Evolutionary conservation across 2,329 filamentous ascomycete genomes (phyloP).

Genomic region (Trichoderma breve): DNA sequence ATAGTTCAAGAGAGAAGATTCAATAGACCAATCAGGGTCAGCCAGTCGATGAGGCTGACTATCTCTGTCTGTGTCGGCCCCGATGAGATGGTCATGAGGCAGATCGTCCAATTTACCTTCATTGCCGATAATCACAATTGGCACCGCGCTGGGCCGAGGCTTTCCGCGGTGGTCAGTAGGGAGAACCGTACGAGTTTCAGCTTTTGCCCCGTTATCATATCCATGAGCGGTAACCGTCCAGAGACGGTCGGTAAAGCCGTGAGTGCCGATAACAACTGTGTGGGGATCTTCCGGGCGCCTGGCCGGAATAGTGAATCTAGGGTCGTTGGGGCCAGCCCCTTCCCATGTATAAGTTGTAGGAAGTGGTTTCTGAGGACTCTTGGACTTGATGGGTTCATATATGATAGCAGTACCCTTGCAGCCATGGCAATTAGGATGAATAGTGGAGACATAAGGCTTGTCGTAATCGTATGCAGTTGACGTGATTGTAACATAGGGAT

Average conservation of each 20-base stretch:
- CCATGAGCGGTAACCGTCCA: constrained; percentile 22
- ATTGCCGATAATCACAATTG: constrained; percentile 22
- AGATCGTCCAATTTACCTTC: neutral
- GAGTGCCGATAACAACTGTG: constrained; percentile 23
- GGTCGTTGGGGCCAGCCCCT: constrained; percentile 17
- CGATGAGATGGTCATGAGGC: neutral
- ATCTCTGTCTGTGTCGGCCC: neutral
- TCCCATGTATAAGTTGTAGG: constrained; percentile 19
- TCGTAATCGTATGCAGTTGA: constrained; percentile 17
- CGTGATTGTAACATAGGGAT: constrained; percentile 27
- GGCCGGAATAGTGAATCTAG: constrained; percentile 19
- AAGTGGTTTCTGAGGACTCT: neutral
- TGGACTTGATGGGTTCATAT: constrained; percentile 26
- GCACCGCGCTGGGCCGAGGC: constrained; percentile 21
- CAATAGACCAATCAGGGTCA: neutral
- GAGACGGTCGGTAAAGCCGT: constrained; percentile 20
- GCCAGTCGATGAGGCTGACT: constrained; percentile 4
- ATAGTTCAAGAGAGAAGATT: too few species aligned
- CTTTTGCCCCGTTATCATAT: constrained; percentile 3
- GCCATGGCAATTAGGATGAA: constrained; percentile 24
- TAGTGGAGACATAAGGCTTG: constrained; percentile 25
- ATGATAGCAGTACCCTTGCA: constrained; percentile 29
- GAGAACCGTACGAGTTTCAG: constrained; percentile 20
- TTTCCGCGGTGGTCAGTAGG: constrained; percentile 25
- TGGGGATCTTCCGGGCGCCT: constrained; percentile 18